Percentiles rank a stretch among this genome's conserved stretches.
Conservation (phyloP, 148 eudicot genomes). For the Salicornia ramosissima region DNA sequence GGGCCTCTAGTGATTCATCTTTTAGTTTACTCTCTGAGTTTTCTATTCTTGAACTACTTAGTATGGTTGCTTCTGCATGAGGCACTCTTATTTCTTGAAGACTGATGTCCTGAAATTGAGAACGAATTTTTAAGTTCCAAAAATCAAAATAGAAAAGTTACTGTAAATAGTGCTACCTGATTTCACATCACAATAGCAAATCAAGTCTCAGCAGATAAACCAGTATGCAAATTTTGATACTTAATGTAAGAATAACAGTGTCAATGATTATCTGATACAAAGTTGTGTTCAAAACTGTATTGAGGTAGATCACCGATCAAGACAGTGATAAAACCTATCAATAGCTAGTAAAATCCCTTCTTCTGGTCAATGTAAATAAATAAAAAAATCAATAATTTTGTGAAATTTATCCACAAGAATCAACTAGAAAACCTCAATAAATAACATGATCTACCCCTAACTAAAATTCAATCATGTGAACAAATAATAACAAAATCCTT, state of each 20-base stretch:
- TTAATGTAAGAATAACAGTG: not conserved
- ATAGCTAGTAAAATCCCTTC: not conserved
- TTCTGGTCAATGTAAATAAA: not conserved
- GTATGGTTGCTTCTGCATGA: constrained; percentile 22
- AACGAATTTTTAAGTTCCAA: not conserved
- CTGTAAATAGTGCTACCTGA: not conserved
- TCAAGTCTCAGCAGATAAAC: constrained; percentile 3
- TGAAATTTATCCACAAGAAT: too few species aligned
- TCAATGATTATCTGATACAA: not conserved
- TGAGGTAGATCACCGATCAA: not conserved
- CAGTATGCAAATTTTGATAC: not conserved
- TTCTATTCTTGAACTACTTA: constrained; percentile 32
- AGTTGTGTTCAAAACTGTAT: not conserved
- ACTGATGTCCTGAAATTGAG: constrained; percentile 37
- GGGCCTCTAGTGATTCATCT: constrained; percentile 34
- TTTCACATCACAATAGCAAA: not conserved
- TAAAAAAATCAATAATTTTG: too few species aligned
- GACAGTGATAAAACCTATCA: not conserved
- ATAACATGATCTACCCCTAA: too few species aligned
- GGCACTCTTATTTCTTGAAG: constrained; percentile 27
- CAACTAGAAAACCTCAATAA: too few species aligned
- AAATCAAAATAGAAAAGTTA: not conserved
- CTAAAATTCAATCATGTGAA: too few species aligned
- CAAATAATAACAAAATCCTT: too few species aligned
- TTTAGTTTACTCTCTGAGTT: constrained; percentile 22